Evolutionary conservation across 176 grass and related monocot species (phyloP).

Genomic region (Cocos nucifera): DNA sequence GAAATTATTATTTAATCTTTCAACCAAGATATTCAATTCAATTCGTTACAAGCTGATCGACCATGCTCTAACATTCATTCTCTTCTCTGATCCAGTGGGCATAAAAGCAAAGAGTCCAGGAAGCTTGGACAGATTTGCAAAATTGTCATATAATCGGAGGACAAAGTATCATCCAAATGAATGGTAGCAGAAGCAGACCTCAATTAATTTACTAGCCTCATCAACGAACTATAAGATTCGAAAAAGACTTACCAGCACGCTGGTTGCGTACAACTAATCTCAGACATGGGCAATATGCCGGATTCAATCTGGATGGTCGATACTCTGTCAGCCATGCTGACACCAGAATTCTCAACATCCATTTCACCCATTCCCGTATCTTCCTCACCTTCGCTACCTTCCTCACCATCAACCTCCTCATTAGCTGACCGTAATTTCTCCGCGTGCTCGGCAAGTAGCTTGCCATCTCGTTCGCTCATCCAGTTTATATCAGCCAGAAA

Average conservation of each 20-base stretch:
- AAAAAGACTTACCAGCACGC: not conserved
- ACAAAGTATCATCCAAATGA: too few relatives aligned
- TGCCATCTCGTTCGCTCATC: slow-evolving; percentile 85
- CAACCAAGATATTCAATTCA: too few relatives aligned
- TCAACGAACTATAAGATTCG: too few relatives aligned
- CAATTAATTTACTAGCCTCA: too few relatives aligned
- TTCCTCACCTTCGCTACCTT: slow-evolving; percentile 81
- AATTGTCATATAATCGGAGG: too few relatives aligned
- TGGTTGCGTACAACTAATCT: slow-evolving; percentile 41
- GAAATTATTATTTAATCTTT: too few relatives aligned
- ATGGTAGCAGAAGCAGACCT: too few relatives aligned
- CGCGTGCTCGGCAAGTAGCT: slow-evolving; percentile 72
- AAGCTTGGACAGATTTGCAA: too few relatives aligned
- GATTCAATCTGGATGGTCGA: not conserved
- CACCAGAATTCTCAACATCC: slow-evolving; percentile 37
- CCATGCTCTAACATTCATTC: too few relatives aligned
- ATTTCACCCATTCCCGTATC: slow-evolving; percentile 88
- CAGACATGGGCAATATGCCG: not conserved
- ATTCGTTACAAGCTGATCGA: too few relatives aligned
- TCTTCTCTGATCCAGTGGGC: too few relatives aligned
- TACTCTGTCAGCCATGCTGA: slow-evolving; percentile 27
- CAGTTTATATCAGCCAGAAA: not conserved
- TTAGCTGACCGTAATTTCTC: slow-evolving; percentile 60
- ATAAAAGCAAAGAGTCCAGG: too few relatives aligned
- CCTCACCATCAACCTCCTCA: slow-evolving; percentile 78